A percentile compares a stretch with the other conserved stretches of the same genome.
These are phyloP conservation scores for Malassezia restricta DNA, from an alignment of 1,284 basidiomycete species.

Conservation along the genomic window DNA sequence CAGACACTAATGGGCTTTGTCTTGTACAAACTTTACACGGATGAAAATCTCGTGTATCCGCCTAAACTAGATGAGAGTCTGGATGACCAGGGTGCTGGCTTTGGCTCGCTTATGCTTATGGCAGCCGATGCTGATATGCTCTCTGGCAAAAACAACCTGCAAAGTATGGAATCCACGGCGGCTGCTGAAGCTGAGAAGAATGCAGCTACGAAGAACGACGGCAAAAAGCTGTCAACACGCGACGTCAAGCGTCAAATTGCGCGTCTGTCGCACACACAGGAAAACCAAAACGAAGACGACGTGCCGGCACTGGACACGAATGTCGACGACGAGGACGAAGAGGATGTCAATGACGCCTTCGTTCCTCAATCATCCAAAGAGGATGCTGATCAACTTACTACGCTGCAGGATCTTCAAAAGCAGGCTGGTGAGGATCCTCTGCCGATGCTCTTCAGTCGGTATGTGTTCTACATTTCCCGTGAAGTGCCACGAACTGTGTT, in stretches of 20 bases:
- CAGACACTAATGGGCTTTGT: slow-evolving; percentile 92
- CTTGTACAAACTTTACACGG: slow-evolving; percentile 95
- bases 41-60: slow-evolving; percentile 82
- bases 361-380: slow-evolving; percentile 52
- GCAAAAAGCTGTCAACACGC: slow-evolving; percentile 49
- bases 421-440: slow-evolving; percentile 20
- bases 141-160: slow-evolving; percentile 22
- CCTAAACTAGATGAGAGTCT: slow-evolving; percentile 73
- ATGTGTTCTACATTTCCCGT: slow-evolving; percentile 86
- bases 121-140: slow-evolving; percentile 48
- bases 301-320: slow-evolving; percentile 16
- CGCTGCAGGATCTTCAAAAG: slow-evolving; percentile 56
- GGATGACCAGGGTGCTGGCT: slow-evolving; percentile 68
- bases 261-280: slow-evolving; percentile 18
- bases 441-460: slow-evolving; percentile 61
- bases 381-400: slow-evolving; percentile 55
- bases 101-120: slow-evolving; percentile 75
- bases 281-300: slow-evolving; percentile 18
- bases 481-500: slow-evolving; percentile 84
- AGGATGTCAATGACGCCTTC: slow-evolving; percentile 22
- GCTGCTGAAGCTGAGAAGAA: slow-evolving; percentile 18
- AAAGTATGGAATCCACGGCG: slow-evolving; percentile 5
- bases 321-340: slow-evolving; percentile 7
- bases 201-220: slow-evolving; percentile 21
- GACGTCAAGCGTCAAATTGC: slow-evolving; percentile 51